Conservation (phyloP, 805 yeast genomes). For the Yarrowia sp. region DNA sequence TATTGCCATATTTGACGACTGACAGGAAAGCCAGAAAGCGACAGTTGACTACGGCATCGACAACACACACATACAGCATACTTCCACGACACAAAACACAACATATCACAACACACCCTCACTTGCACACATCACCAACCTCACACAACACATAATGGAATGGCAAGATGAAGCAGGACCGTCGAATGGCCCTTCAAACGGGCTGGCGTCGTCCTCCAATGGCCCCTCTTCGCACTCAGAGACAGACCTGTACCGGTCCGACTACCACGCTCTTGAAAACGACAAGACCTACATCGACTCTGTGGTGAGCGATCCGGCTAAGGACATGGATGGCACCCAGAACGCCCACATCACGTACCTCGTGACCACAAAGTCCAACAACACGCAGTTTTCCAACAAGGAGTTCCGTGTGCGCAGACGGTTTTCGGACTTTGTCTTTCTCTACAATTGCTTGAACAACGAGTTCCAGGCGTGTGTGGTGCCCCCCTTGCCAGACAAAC, state of each 20-base stretch:
- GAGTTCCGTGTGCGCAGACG: slow-evolving; percentile 72
- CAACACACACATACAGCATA: not conserved
- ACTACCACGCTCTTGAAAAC: slow-evolving; percentile 35
- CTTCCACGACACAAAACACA: too few relatives aligned
- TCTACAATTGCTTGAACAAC: slow-evolving; percentile 73
- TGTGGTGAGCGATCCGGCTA: slow-evolving; percentile 64
- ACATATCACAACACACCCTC: not conserved
- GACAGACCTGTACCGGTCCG: slow-evolving; percentile 26
- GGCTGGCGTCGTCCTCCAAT: not conserved
- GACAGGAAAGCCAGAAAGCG: too few relatives aligned
- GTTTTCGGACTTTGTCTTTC: slow-evolving; percentile 83
- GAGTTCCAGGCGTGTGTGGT: slow-evolving; percentile 86
- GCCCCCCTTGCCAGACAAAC: slow-evolving; percentile 94
- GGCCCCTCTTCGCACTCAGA: slow-evolving; percentile 1
- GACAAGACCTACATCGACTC: slow-evolving; percentile 50
- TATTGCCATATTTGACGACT: too few relatives aligned
- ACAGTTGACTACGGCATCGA: not conserved
- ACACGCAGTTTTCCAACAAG: slow-evolving; percentile 60
- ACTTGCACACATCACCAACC: not conserved
- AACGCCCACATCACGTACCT: slow-evolving; percentile 79
- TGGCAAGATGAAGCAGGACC: slow-evolving; percentile 37
- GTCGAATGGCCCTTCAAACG: not conserved
- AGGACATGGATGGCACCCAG: slow-evolving; percentile 71
- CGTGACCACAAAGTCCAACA: slow-evolving; percentile 66
- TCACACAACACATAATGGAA: slow-evolving; percentile 12